Conservation (phyloP, 345 rosid species). For the Rhodomyrtus tomentosa region DNA sequence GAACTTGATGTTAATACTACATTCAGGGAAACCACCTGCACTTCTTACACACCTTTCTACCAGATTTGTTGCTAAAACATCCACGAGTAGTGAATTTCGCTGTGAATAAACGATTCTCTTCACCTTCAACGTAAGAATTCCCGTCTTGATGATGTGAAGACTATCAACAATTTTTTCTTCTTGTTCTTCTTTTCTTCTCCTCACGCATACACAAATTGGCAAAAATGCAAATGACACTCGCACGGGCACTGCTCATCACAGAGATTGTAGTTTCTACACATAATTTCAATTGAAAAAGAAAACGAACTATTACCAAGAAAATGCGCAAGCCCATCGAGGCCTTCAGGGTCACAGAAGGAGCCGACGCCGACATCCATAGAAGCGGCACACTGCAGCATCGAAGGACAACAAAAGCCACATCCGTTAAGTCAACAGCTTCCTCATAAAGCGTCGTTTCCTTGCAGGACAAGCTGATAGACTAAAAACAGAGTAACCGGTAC, state of each 20-base stretch:
- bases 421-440: neutral
- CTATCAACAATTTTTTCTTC: neutral
- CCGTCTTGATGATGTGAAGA: neutral
- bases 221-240: neutral
- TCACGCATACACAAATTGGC: neutral
- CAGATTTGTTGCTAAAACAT: neutral
- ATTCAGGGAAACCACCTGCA: neutral
- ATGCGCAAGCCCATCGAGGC: conserved; percentile 89
- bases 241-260: neutral
- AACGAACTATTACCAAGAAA: conserved; percentile 45
- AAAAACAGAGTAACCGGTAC: neutral
- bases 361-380: conserved; percentile 84
- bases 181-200: neutral
- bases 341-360: conserved; percentile 62
- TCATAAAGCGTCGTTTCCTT: neutral
- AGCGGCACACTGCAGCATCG: conserved; percentile 66
- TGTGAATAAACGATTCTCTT: neutral
- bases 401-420: neutral
- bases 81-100: neutral
- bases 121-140: neutral
- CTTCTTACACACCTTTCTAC: neutral
- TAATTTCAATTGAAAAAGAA: neutral
- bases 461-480: neutral
- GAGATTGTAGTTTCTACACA: neutral
- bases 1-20: neutral